Conservation (phyloP, 805 yeast species). For the Saccharomyces kudriavzevii region DNA sequence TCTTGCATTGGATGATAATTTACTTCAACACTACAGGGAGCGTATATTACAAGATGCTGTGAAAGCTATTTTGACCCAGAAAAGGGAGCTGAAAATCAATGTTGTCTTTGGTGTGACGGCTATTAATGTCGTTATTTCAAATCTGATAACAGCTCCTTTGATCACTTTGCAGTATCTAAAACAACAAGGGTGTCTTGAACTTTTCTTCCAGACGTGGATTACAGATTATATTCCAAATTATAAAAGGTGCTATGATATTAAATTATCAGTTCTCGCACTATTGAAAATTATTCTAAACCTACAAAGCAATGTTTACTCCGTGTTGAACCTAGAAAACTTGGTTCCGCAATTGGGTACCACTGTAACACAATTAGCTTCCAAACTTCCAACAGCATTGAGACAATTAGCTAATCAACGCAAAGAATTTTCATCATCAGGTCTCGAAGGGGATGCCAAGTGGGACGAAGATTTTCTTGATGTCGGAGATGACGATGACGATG, state of each 20-base stretch:
- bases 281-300: conserved; percentile 37
- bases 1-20: conserved; percentile 43
- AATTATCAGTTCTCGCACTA: conserved; percentile 62
- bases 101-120: conserved; percentile 29
- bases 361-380: conserved; percentile 45
- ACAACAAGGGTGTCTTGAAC: conserved; percentile 36
- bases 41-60: conserved; percentile 39
- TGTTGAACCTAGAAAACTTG: conserved; percentile 31
- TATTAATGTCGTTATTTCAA: conserved; percentile 53
- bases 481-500: conserved; percentile 33
- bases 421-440: conserved; percentile 38
- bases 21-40: conserved; percentile 39
- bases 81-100: conserved; percentile 18
- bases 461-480: conserved; percentile 22
- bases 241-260: conserved; percentile 72
- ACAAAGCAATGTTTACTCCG: conserved; percentile 23
- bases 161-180: conserved; percentile 45
- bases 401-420: conserved; percentile 56
- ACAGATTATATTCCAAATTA: conserved; percentile 38
- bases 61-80: conserved; percentile 25
- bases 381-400: conserved; percentile 65
- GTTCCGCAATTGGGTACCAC: conserved; percentile 44
- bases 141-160: conserved; percentile 53
- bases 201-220: conserved; percentile 43
- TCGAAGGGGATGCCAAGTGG: conserved; percentile 26